Evolutionary conservation across 169 alveolate species (phyloP).

Genomic region (Cryptosporidium tyzzeri): DNA sequence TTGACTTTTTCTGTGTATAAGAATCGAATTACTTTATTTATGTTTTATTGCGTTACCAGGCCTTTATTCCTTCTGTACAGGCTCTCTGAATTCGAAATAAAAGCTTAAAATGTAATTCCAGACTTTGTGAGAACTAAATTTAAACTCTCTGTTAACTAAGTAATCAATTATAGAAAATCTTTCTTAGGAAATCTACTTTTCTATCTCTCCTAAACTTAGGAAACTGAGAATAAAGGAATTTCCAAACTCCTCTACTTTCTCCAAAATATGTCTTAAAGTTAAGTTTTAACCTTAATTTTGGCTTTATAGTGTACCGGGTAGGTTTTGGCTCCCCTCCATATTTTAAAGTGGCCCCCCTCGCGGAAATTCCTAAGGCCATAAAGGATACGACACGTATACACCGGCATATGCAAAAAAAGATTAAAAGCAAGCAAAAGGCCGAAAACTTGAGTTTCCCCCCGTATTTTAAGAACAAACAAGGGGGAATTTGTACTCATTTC

Average conservation of each 20-base stretch:
- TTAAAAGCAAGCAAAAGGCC: conserved; percentile 14
- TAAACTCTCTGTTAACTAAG: not conserved
- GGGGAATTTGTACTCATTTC: not conserved
- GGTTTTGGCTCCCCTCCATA: conserved; percentile 12
- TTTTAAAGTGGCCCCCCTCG: conserved; percentile 14
- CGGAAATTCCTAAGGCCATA: not conserved
- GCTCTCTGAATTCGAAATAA: not conserved
- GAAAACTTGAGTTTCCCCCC: not conserved
- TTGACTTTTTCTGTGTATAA: not conserved
- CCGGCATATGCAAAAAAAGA: conserved; percentile 22
- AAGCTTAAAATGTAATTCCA: conserved; percentile 4
- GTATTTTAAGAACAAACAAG: not conserved
- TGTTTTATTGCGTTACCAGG: not conserved
- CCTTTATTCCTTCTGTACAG: not conserved
- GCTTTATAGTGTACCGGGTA: not conserved
- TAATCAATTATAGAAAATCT: no score
- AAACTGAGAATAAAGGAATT: not conserved
- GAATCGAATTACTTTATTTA: not conserved
- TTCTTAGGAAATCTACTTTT: not conserved
- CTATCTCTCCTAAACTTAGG: no score
- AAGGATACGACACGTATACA: conserved; percentile 28
- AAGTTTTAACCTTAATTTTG: no score
- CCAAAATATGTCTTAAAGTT: not conserved
- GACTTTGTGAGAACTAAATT: conserved; percentile 7
- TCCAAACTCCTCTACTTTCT: not conserved